Evolutionary conservation across 352 stramenopile species (phyloP).

Genomic region (Elongisporangium prolatum): DNA sequence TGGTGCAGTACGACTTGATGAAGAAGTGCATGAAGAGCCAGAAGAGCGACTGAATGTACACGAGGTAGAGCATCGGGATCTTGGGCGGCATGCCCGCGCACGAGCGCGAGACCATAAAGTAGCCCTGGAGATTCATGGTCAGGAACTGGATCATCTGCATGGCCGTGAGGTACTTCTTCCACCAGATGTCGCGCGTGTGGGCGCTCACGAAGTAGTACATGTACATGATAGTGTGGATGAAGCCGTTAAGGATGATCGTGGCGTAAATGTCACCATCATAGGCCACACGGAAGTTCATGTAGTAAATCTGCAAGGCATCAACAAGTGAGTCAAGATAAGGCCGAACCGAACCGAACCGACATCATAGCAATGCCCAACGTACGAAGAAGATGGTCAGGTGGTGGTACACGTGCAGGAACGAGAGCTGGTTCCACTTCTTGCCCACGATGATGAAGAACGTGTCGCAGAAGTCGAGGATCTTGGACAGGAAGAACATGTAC

Average conservation of each 20-base stretch:
- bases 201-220: constrained; percentile 98
- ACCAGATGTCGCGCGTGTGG: constrained; percentile 97
- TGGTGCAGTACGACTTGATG: constrained; percentile 89
- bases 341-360: too few relatives aligned
- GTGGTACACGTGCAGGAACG: constrained; percentile 98
- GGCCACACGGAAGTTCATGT: constrained; percentile 91
- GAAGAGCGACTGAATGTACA: constrained; percentile 95
- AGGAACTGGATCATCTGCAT: constrained; percentile 96
- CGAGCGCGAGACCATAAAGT: constrained; percentile 82
- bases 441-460: constrained; percentile 98
- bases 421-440: constrained; percentile 98
- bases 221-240: constrained; percentile 99
- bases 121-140: constrained; percentile 76
- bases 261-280: constrained; percentile 97
- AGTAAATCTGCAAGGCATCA: constrained; percentile 87
- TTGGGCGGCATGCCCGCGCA: constrained; percentile 74
- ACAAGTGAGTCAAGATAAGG: too few relatives aligned
- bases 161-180: constrained; percentile 95
- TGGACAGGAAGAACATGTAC: constrained; percentile 99
- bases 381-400: constrained; percentile 95
- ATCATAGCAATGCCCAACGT: constrained; percentile 7
- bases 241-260: constrained; percentile 95
- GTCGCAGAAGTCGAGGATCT: constrained; percentile 92
- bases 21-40: constrained; percentile 97
- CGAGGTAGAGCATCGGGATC: constrained; percentile 89